Evolutionary conservation across 1,139 yeast species (phyloP).

Genomic region (Saccharomyces pastorianus): DNA sequence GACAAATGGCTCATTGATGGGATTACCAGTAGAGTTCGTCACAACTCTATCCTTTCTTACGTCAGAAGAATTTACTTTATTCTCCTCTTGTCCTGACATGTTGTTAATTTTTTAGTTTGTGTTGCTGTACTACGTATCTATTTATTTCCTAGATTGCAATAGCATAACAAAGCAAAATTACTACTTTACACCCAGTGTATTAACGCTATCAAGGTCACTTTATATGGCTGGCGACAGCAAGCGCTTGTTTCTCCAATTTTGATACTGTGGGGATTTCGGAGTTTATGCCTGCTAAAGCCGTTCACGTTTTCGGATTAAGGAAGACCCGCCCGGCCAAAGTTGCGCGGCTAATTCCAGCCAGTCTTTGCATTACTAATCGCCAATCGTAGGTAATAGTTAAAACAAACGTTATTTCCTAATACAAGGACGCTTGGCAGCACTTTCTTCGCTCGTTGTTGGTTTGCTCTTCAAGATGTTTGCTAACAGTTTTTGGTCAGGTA

Average conservation of each 20-base stretch:
- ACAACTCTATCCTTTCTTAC: conserved; percentile 29
- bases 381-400: neutral
- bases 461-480: conserved; percentile 51
- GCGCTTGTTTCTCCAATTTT: neutral
- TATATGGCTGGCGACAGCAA: neutral
- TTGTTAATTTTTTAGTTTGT: too few relatives aligned
- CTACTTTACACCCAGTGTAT: neutral
- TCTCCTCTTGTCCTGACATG: conserved; percentile 4
- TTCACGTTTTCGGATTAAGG: neutral
- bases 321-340: neutral
- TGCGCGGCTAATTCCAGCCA: conserved; percentile 1
- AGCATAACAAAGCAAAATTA: too few relatives aligned
- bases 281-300: neutral
- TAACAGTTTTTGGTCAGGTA: conserved; percentile 51
- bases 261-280: neutral
- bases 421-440: neutral
- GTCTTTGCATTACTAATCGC: neutral
- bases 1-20: conserved; percentile 49
- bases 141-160: too few relatives aligned
- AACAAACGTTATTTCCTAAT: neutral
- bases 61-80: conserved; percentile 17
- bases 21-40: conserved; percentile 70
- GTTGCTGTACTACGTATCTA: too few relatives aligned
- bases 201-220: neutral
- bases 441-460: neutral